A percentile compares a stretch with the other conserved stretches of the same genome.
Evolutionary conservation across 2,329 filamentous ascomycete genomes (phyloP).

Genomic region (Clonostachys solani): DNA sequence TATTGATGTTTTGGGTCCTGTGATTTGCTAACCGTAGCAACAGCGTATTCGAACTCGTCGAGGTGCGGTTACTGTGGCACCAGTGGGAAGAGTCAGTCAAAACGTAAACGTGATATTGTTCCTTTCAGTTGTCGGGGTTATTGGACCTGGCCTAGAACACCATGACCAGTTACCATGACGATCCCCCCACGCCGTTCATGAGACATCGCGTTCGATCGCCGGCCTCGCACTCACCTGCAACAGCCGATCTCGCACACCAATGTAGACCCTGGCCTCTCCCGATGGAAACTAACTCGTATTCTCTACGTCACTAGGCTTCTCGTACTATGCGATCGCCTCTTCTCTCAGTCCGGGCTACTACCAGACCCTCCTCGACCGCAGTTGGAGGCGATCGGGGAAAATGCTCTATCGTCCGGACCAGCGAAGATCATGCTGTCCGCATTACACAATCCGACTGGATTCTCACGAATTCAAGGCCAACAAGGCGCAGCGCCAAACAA

Average conservation of each 20-base stretch:
- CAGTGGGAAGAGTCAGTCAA: constrained; percentile 43
- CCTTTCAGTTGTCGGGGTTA: too few relatives aligned
- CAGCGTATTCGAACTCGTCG: constrained; percentile 48
- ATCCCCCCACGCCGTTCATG: not conserved
- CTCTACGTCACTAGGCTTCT: constrained; percentile 49
- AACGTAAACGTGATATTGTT: constrained; percentile 22
- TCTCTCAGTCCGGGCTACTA: constrained; percentile 64
- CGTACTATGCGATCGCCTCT: constrained; percentile 64
- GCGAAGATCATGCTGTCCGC: constrained; percentile 80
- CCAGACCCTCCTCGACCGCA: constrained; percentile 67
- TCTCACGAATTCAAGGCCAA: constrained; percentile 59
- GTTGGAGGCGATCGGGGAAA: constrained; percentile 70
- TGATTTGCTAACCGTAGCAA: constrained; percentile 4
- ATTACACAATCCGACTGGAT: constrained; percentile 79
- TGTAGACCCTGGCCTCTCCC: constrained; percentile 14
- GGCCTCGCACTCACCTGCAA: not conserved
- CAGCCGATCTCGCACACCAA: constrained; percentile 1
- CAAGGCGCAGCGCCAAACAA: constrained; percentile 68
- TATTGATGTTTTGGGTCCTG: too few relatives aligned
- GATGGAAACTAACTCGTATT: constrained; percentile 1
- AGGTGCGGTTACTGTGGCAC: constrained; percentile 50
- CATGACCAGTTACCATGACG: not conserved
- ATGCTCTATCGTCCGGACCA: constrained; percentile 78
- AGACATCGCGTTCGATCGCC: not conserved
- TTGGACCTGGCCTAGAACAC: not conserved